Conservation (phyloP, 768 basidiomycete species). For the Rhizopogon vesiculosus region DNA sequence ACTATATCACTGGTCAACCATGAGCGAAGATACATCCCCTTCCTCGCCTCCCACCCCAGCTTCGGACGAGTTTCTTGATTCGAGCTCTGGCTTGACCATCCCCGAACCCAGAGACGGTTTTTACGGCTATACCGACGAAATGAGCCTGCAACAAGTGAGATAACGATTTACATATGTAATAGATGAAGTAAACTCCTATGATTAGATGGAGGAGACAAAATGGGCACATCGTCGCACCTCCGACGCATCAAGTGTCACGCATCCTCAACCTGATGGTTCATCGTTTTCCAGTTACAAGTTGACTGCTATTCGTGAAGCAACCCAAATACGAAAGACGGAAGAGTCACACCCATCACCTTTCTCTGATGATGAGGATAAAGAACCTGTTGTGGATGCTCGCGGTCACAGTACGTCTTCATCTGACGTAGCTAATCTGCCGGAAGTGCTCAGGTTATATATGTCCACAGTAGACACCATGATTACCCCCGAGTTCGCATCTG, state of each 20-base stretch:
- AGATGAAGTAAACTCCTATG: constrained; percentile 2
- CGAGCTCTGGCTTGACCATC: constrained; percentile 29
- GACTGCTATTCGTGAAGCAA: constrained; percentile 27
- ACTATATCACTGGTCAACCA: neutral
- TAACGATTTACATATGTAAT: neutral
- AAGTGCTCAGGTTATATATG: neutral
- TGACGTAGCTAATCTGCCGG: neutral
- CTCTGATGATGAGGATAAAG: constrained; percentile 33
- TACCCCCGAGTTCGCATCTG: constrained; percentile 42
- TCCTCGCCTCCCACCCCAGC: neutral
- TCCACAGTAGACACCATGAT: constrained; percentile 12
- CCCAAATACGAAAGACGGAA: constrained; percentile 14
- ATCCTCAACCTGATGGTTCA: constrained; percentile 13
- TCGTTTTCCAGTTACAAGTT: constrained; percentile 37
- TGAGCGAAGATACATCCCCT: constrained; percentile 2
- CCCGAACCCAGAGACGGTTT: constrained; percentile 64
- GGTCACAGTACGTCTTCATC: constrained; percentile 21
- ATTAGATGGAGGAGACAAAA: constrained; percentile 71
- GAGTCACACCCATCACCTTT: constrained; percentile 13
- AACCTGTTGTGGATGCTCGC: constrained; percentile 24
- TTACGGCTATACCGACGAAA: constrained; percentile 79
- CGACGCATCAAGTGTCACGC: constrained; percentile 31
- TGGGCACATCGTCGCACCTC: constrained; percentile 64
- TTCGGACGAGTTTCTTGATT: constrained; percentile 8
- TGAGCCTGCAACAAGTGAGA: constrained; percentile 67